phyloP scores from a whole-genome alignment of 495 filamentous ascomycete genomes.

The Aspergillus nanangensis region DNA sequence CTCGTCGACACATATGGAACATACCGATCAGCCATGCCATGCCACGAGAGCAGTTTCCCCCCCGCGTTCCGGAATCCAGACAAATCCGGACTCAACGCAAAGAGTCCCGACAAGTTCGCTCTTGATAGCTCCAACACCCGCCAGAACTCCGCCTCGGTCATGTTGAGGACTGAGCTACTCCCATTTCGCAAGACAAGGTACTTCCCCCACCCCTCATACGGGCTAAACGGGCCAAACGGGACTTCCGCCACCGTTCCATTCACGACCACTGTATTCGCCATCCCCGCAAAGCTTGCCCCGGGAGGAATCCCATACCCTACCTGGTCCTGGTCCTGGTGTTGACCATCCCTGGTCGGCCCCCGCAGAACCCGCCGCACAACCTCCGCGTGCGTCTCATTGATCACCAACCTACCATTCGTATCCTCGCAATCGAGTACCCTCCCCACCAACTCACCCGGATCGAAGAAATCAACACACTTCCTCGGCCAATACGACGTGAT shows the following conservation, averaged over 20 bases:
- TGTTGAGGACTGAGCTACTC: neutral
- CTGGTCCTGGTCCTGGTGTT: no score
- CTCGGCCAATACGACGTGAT: neutral
- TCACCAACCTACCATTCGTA: neutral
- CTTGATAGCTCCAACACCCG: conserved; percentile 5
- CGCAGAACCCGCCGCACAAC: no score
- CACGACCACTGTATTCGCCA: neutral
- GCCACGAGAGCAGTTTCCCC: conserved; percentile 42
- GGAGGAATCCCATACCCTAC: neutral
- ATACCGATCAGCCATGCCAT: conserved; percentile 23
- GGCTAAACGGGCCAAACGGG: neutral
- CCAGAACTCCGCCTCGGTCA: conserved; percentile 13
- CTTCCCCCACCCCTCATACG: neutral
- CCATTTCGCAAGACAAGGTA: neutral
- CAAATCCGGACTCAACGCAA: conserved; percentile 32
- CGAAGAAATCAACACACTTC: neutral
- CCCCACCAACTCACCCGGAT: neutral
- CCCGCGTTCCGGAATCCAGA: conserved; percentile 23
- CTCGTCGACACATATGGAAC: conserved; percentile 14
- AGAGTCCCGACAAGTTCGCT: conserved; percentile 15
- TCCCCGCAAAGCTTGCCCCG: neutral
- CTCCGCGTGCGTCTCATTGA: no score
- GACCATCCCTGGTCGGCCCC: no score
- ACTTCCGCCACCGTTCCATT: neutral
- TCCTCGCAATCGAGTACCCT: neutral